Conservation (phyloP, 2,329 filamentous ascomycete species). For the Parasarocladium wereldwijsianum region DNA sequence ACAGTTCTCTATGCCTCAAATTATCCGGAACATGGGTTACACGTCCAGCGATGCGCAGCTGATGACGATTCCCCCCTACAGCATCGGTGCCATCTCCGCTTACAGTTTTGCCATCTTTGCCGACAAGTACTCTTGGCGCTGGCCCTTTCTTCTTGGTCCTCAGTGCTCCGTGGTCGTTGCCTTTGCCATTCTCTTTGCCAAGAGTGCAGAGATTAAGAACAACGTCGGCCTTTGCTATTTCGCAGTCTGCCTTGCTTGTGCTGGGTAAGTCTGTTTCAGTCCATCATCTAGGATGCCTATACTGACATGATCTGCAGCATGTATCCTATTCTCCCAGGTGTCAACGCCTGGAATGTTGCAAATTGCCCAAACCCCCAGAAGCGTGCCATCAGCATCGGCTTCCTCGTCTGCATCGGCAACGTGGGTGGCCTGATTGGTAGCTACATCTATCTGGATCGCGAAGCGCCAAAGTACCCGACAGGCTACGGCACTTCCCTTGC, state of each 20-base stretch:
- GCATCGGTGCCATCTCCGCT: slow-evolving; percentile 16
- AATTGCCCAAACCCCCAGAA: slow-evolving; percentile 23
- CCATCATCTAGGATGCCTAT: too few relatives aligned
- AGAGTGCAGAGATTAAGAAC: slow-evolving; percentile 18
- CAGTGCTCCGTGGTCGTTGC: slow-evolving; percentile 19
- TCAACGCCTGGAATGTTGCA: slow-evolving; percentile 24
- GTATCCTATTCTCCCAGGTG: slow-evolving; percentile 25
- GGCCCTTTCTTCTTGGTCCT: slow-evolving; percentile 21
- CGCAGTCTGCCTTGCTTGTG: slow-evolving; percentile 24
- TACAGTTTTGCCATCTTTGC: slow-evolving; percentile 18
- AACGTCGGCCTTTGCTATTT: slow-evolving; percentile 28
- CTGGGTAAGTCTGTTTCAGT: slow-evolving; percentile 9
- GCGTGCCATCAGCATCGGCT: slow-evolving; percentile 25
- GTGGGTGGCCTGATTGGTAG: slow-evolving; percentile 21
- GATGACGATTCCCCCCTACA: slow-evolving; percentile 22
- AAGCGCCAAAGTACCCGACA: slow-evolving; percentile 19
- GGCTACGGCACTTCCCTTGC: slow-evolving; percentile 21
- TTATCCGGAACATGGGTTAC: slow-evolving; percentile 26
- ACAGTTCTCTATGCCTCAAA: slow-evolving; percentile 19
- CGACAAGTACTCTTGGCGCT: slow-evolving; percentile 21
- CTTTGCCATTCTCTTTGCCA: slow-evolving; percentile 20
- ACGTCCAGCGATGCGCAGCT: slow-evolving; percentile 16
- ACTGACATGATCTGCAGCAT: slow-evolving; percentile 14
- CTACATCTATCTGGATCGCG: slow-evolving; percentile 21
- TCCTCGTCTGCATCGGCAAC: slow-evolving; percentile 24